phyloP scores from a whole-genome alignment of 768 basidiomycete species.

The Trametes cingulata region DNA sequence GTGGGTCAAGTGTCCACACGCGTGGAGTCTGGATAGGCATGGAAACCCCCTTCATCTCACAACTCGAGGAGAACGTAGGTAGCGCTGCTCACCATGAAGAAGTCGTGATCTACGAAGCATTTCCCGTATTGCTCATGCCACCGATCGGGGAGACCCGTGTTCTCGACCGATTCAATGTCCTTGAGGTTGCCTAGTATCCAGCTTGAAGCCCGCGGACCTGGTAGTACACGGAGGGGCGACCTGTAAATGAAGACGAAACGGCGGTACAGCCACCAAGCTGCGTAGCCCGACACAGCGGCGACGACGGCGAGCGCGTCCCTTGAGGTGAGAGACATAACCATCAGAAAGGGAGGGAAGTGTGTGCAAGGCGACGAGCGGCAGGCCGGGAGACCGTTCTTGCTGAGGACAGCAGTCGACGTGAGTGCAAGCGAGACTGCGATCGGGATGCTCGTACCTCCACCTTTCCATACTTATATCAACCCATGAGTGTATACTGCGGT shows the following conservation, averaged over 20 bases:
- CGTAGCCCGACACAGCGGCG: background rate
- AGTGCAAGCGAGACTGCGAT: no score
- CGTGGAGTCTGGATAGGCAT: conserved; percentile 4
- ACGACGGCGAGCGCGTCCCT: background rate
- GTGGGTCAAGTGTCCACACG: conserved; percentile 45
- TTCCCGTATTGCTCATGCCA: conserved; percentile 53
- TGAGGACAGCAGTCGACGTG: no score
- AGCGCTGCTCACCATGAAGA: conserved; percentile 49
- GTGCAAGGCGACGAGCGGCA: background rate
- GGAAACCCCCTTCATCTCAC: no score
- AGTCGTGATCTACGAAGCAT: conserved; percentile 43
- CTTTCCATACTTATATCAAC: no score
- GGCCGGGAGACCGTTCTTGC: no score
- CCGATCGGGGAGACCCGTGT: conserved; percentile 35
- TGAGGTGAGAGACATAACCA: background rate
- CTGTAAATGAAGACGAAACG: background rate
- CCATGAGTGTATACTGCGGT: no score
- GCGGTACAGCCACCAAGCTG: background rate
- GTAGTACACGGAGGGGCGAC: conserved; percentile 48
- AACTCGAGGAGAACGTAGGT: no score
- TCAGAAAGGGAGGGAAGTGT: background rate
- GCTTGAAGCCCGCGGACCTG: conserved; percentile 49
- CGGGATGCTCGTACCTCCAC: no score
- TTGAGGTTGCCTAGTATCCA: conserved; percentile 51
- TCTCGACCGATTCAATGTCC: conserved; percentile 45